Evolutionary conservation across 345 rosid species (phyloP).

Genomic region (Hibiscus mutabilis): DNA sequence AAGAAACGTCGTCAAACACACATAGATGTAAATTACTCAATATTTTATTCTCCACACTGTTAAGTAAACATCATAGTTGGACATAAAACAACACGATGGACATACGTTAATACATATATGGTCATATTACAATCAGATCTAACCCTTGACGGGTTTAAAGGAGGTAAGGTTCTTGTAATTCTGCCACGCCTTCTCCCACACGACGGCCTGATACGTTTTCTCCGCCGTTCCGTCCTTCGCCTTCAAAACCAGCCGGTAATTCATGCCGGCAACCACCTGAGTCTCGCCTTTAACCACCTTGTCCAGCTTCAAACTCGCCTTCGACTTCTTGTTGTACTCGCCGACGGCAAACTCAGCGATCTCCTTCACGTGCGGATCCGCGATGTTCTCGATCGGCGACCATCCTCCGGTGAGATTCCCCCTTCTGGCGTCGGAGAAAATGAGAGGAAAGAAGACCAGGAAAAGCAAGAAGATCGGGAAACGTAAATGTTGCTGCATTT

Average conservation of each 20-base stretch:
- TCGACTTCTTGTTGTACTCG: slow-evolving; percentile 34
- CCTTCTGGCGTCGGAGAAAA: slow-evolving; percentile 14
- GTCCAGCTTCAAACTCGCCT: slow-evolving; percentile 19
- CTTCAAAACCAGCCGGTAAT: slow-evolving; percentile 37
- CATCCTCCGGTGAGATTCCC: slow-evolving; percentile 30
- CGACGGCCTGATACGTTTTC: slow-evolving; percentile 39
- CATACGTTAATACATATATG: background rate
- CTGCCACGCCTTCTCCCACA: slow-evolving; percentile 40
- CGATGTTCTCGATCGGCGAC: slow-evolving; percentile 29
- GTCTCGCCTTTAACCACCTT: slow-evolving; percentile 33
- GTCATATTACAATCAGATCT: background rate
- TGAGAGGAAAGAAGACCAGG: slow-evolving; percentile 13
- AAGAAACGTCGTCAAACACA: background rate
- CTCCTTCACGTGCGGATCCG: slow-evolving; percentile 33
- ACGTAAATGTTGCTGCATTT: background rate
- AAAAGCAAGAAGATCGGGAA: slow-evolving; percentile 6
- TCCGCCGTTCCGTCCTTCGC: slow-evolving; percentile 16
- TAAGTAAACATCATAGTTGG: background rate
- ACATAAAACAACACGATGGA: background rate
- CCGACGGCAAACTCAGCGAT: slow-evolving; percentile 38
- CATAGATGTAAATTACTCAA: background rate
- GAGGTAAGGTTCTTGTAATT: slow-evolving; percentile 24
- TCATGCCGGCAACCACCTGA: slow-evolving; percentile 47
- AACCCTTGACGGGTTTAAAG: slow-evolving; percentile 20
- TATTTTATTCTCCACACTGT: background rate